Evolutionary conservation across 805 yeast genomes (phyloP).

Genomic region (Saturnispora ahearnii): DNA sequence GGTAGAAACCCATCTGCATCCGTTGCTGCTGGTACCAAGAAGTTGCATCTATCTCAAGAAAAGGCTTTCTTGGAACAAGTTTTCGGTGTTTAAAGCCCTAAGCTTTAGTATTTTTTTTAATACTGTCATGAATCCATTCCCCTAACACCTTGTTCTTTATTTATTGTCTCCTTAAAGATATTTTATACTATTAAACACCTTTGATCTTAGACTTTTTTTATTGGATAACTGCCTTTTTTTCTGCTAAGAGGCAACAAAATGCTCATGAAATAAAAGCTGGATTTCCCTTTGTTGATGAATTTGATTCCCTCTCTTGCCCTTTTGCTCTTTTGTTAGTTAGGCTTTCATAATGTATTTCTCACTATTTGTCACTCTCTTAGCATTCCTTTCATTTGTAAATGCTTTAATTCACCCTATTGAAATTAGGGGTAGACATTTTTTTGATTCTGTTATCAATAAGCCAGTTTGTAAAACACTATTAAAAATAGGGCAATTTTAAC

Average conservation of each 20-base stretch:
- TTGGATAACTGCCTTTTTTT: not conserved
- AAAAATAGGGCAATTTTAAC: no score
- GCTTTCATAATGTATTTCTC: not conserved
- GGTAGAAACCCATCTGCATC: conserved; percentile 98
- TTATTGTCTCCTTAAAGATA: not conserved
- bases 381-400: not conserved
- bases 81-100: conserved; percentile 29
- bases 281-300: not conserved
- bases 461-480: conserved; percentile 40
- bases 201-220: not conserved
- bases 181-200: not conserved
- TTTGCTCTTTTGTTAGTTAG: not conserved
- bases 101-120: not conserved
- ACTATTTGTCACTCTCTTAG: not conserved
- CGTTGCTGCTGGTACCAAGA: conserved; percentile 95
- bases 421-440: conserved; percentile 61
- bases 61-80: conserved; percentile 76
- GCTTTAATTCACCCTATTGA: conserved; percentile 47
- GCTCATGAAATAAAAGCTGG: not conserved
- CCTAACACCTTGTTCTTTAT: not conserved
- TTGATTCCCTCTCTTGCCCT: not conserved
- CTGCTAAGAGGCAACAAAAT: not conserved
- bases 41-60: conserved; percentile 83
- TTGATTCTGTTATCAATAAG: conserved; percentile 62
- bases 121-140: not conserved